These are phyloP conservation scores for Lactarius deliciosus DNA, from an alignment of 768 basidiomycete genomes.

Conservation along the genomic window DNA sequence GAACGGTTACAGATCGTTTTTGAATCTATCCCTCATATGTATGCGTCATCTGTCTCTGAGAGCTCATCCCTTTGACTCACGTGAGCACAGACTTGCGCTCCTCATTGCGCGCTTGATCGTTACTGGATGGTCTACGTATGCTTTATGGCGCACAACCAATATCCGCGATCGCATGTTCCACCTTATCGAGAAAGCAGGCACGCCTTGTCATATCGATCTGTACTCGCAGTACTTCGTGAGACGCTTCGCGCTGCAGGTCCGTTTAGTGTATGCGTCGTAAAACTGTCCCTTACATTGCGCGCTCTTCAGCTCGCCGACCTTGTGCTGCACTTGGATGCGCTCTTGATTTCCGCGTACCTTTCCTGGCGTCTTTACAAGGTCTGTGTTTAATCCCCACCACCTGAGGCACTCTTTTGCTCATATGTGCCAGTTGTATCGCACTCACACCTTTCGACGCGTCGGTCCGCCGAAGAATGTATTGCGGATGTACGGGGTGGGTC, in stretches of 20 bases:
- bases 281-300: not conserved
- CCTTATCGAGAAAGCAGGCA: slow-evolving; percentile 41
- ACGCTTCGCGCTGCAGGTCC: slow-evolving; percentile 46
- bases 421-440: slow-evolving; percentile 42
- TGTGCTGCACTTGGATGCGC: slow-evolving; percentile 44
- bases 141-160: slow-evolving; percentile 46
- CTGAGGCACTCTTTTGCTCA: slow-evolving; percentile 3
- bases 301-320: slow-evolving; percentile 48
- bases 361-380: slow-evolving; percentile 50
- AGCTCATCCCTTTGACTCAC: not conserved
- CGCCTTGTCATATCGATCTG: slow-evolving; percentile 51
- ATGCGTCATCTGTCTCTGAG: slow-evolving; percentile 25
- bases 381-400: slow-evolving; percentile 3
- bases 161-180: slow-evolving; percentile 39
- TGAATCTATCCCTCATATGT: slow-evolving; percentile 58
- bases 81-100: slow-evolving; percentile 45
- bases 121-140: slow-evolving; percentile 52
- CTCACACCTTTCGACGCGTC: slow-evolving; percentile 50
- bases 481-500: slow-evolving; percentile 48
- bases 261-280: slow-evolving; percentile 1
- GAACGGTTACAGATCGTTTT: slow-evolving; percentile 38
- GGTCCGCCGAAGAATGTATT: slow-evolving; percentile 53
- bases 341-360: slow-evolving; percentile 44
- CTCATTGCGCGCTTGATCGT: slow-evolving; percentile 47
- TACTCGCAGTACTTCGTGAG: slow-evolving; percentile 46